Conservation (phyloP, 306 rosid genomes). For the Acacia acuminata region DNA sequence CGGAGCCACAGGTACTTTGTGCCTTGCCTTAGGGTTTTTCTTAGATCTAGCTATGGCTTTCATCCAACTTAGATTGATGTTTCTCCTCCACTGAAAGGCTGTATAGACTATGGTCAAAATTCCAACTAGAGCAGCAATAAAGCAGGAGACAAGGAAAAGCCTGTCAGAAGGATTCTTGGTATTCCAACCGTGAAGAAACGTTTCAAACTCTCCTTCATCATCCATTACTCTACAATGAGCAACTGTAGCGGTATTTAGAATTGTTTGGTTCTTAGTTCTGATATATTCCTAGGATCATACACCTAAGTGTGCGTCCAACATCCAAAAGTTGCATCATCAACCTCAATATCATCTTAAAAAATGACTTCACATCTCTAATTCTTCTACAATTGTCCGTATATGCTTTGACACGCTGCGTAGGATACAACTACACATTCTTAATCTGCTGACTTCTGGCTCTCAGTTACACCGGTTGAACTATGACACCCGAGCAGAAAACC, state of each 20-base stretch:
- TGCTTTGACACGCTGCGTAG: slow-evolving; percentile 17
- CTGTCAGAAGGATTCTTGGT: slow-evolving; percentile 77
- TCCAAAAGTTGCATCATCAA: slow-evolving; percentile 6
- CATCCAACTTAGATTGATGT: slow-evolving; percentile 95
- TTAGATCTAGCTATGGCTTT: slow-evolving; percentile 92
- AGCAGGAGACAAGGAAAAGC: slow-evolving; percentile 69
- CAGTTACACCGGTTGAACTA: neutral
- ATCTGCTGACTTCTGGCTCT: slow-evolving; percentile 19
- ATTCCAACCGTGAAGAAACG: slow-evolving; percentile 72
- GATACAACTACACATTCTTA: slow-evolving; percentile 34
- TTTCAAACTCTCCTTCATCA: slow-evolving; percentile 67
- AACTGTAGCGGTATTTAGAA: slow-evolving; percentile 18
- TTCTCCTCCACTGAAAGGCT: slow-evolving; percentile 96
- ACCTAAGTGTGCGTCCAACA: neutral
- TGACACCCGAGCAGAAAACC: slow-evolving; percentile 31
- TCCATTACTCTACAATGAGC: slow-evolving; percentile 57
- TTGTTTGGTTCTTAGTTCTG: slow-evolving; percentile 19
- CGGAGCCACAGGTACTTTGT: slow-evolving; percentile 70
- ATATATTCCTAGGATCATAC: slow-evolving; percentile 21
- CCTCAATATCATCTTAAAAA: slow-evolving; percentile 19
- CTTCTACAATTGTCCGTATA: slow-evolving; percentile 7
- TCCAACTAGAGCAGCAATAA: slow-evolving; percentile 81
- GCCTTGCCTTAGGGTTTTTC: slow-evolving; percentile 79
- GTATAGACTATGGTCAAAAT: slow-evolving; percentile 86
- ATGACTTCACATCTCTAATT: slow-evolving; percentile 8